phyloP scores from a whole-genome alignment of 2,329 filamentous ascomycete genomes.

The Aspergillus awamori region DNA sequence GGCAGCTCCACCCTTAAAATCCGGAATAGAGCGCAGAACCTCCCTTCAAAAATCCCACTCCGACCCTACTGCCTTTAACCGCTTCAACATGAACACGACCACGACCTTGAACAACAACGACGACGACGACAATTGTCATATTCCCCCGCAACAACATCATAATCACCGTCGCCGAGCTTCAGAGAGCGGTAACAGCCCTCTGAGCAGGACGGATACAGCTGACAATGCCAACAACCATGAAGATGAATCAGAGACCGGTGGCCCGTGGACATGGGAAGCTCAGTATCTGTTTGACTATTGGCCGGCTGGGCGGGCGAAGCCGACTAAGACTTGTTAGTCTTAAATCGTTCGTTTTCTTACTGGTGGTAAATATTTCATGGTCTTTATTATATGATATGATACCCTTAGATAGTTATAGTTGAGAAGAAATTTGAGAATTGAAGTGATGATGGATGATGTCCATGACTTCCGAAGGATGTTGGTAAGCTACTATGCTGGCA shows the following conservation, averaged over 20 bases:
- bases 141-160: no score
- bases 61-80: slow-evolving; percentile 33
- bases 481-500: no score
- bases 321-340: not conserved
- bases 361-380: no score
- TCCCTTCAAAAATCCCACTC: slow-evolving; percentile 39
- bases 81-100: not conserved
- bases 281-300: slow-evolving; percentile 49
- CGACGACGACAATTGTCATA: no score
- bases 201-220: not conserved
- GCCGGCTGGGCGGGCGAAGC: slow-evolving; percentile 42
- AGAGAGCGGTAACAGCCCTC: slow-evolving; percentile 11
- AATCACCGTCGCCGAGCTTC: not conserved
- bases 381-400: no score
- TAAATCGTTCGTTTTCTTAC: no score
- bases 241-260: slow-evolving; percentile 30
- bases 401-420: no score
- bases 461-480: no score
- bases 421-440: no score
- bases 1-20: slow-evolving; percentile 3
- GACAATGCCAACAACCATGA: not conserved
- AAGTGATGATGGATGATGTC: no score
- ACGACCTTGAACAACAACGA: no score
- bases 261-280: slow-evolving; percentile 47
- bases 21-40: slow-evolving; percentile 11